These are phyloP conservation scores for Fusarium incarnatum DNA, from an alignment of 2,329 filamentous ascomycete genomes.

Conservation along the genomic window DNA sequence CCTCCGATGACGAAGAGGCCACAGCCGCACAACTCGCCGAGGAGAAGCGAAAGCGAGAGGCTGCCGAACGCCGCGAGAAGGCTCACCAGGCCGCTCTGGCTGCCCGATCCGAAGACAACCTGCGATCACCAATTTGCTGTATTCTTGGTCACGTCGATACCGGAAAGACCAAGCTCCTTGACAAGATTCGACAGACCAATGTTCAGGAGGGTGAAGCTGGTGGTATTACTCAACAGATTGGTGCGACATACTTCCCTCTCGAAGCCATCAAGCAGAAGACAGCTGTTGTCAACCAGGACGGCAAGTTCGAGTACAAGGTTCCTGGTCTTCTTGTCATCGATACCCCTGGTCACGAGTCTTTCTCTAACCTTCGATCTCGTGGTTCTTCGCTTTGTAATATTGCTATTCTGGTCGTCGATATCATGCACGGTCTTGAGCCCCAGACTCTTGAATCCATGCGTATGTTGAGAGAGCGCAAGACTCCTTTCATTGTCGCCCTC, in stretches of 20 bases:
- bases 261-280: constrained; percentile 95
- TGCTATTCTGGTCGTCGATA: constrained; percentile 98
- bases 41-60: constrained; percentile 85
- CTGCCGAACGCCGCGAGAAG: constrained; percentile 87
- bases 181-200: constrained; percentile 98
- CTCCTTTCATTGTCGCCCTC: constrained; percentile 96
- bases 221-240: constrained; percentile 99
- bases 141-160: constrained; percentile 99
- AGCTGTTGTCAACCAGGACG: constrained; percentile 89
- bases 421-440: constrained; percentile 98
- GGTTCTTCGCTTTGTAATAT: constrained; percentile 99
- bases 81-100: constrained; percentile 92
- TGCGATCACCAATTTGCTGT: constrained; percentile 98
- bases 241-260: constrained; percentile 98
- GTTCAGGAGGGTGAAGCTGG: constrained; percentile 99
- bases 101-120: constrained; percentile 90
- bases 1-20: constrained; percentile 76
- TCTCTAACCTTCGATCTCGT: constrained; percentile 96
- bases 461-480: constrained; percentile 90
- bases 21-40: constrained; percentile 80
- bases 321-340: constrained; percentile 97
- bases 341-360: constrained; percentile 99
- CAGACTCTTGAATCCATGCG: constrained; percentile 98
- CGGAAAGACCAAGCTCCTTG: constrained; percentile 98
- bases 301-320: constrained; percentile 94